A percentile compares a stretch with the other conserved stretches of the same genome.
These are phyloP conservation scores for Cercis canadensis DNA, from an alignment of 306 rosid species.

Conservation along the genomic window DNA sequence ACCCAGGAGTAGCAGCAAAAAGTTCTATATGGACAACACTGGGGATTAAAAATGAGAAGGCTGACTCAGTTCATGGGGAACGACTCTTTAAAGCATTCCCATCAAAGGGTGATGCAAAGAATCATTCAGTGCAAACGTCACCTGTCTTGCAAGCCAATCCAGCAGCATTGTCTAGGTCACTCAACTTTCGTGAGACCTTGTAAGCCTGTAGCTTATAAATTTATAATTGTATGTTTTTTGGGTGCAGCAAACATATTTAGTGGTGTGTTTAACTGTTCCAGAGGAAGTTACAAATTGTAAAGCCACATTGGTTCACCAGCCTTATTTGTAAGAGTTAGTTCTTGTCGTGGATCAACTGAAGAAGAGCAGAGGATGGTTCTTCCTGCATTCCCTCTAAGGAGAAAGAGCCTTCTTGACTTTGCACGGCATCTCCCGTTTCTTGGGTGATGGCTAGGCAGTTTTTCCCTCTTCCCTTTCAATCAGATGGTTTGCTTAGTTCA, in stretches of 20 bases:
- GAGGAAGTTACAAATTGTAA: conserved; percentile 21
- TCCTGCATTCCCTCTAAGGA: conserved; percentile 1
- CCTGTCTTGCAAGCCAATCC: conserved; percentile 79
- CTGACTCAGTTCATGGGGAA: conserved; percentile 46
- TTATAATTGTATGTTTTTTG: conserved; percentile 10
- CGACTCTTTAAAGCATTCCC: conserved; percentile 57
- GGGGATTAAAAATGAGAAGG: conserved; percentile 55
- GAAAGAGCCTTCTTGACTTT: conserved; percentile 30
- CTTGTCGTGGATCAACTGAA: conserved; percentile 30
- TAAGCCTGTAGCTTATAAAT: conserved; percentile 23
- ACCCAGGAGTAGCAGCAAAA: conserved; percentile 61
- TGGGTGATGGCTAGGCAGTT: conserved; percentile 34
- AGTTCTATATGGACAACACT: conserved; percentile 69
- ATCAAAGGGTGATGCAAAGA: conserved; percentile 51
- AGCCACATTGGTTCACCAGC: conserved; percentile 25
- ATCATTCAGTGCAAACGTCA: conserved; percentile 42
- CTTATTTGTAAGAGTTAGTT: conserved; percentile 33
- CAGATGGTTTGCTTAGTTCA: conserved; percentile 37
- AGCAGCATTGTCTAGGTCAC: conserved; percentile 79
- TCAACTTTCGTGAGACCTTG: conserved; percentile 70
- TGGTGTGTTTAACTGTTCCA: conserved; percentile 24
- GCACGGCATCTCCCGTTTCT: conserved; percentile 30
- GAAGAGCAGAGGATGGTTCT: conserved; percentile 31
- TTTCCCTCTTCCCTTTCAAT: conserved; percentile 27
- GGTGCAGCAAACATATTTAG: conserved; percentile 29